Base-by-base conservation (phyloP, 768 basidiomycete species). In the Suillus sp. region DNA sequence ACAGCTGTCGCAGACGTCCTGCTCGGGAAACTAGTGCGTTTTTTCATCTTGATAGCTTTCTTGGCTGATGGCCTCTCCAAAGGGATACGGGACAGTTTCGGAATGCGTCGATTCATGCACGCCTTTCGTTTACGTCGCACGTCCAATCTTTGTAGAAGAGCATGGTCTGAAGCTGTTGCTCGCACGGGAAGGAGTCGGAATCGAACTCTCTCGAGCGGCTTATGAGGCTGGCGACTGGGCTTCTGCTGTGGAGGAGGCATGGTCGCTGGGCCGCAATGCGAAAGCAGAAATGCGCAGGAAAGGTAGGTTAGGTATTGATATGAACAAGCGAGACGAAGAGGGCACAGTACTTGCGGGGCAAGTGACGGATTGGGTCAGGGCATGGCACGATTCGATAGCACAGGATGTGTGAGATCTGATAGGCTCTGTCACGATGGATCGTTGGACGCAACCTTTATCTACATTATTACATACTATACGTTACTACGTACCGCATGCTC, bases 71-170 rank as follows among this genome's bases (percentile, higher is more conserved):
- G 55, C 43, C 64, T 27, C 62, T 25, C 20, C 37, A 25, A 66
- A 90, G 89, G 91, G 91, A 37, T 93, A 92, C 71, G 91, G 91
- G 16, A 91, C 91, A 0, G 90, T 91, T 53, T 85, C 91, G 1
- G 91, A 93, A 69, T 90, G 89, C 64, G 84, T 92, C 20, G 89
- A 92, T 68, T 80, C 88, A 5, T 83, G 84, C 65, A 92, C 91
- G 18, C 89, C 91, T 5, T 91, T 93, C 63, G 84, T 93, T 37
- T 93, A 88, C 69, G 90, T 93, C 14, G 87, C 91, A 1, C 81
- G 91, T 2, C 92, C 92, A 0, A 78, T 92, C 42, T 93, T 93
- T 67, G 85, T 92, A 47, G 91, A 93, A 69, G 92, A 93, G 71
- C 86, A 90, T 67, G 92, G 92, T 3, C 78, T 93, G 37, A 84